Conservation (phyloP, 164 flowering plant genomes). For the Paratinospora sagittata region DNA sequence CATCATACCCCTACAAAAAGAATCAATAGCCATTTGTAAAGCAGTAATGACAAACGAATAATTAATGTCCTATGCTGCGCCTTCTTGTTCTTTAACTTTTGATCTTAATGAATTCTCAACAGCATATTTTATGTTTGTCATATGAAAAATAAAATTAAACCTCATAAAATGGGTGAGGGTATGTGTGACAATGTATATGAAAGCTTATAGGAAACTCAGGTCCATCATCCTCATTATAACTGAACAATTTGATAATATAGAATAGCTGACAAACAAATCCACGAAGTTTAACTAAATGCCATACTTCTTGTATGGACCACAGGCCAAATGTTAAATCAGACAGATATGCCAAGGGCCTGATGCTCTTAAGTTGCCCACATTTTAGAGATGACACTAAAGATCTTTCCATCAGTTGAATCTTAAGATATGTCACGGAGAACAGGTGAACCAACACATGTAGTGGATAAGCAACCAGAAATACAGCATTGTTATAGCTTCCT, state of each 20-base stretch:
- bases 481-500: not conserved
- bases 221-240: too few relatives aligned
- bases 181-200: too few relatives aligned
- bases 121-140: too few relatives aligned
- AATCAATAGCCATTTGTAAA: slow-evolving; percentile 2
- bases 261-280: too few relatives aligned
- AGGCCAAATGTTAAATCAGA: not conserved
- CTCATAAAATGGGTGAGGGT: too few relatives aligned
- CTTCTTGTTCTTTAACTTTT: not conserved
- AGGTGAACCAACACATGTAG: not conserved
- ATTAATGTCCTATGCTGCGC: not conserved
- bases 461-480: not conserved
- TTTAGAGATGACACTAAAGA: not conserved
- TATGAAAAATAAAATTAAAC: too few relatives aligned
- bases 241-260: too few relatives aligned
- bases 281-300: not conserved
- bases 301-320: not conserved
- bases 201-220: too few relatives aligned
- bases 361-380: not conserved
- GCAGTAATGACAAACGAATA: not conserved
- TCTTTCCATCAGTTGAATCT: not conserved
- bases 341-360: not conserved
- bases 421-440: not conserved
- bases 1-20: slow-evolving; percentile 64
- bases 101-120: not conserved